Evolutionary conservation across 2,329 filamentous ascomycete species (phyloP).

Genomic region (Xenoacremonium recifei): DNA sequence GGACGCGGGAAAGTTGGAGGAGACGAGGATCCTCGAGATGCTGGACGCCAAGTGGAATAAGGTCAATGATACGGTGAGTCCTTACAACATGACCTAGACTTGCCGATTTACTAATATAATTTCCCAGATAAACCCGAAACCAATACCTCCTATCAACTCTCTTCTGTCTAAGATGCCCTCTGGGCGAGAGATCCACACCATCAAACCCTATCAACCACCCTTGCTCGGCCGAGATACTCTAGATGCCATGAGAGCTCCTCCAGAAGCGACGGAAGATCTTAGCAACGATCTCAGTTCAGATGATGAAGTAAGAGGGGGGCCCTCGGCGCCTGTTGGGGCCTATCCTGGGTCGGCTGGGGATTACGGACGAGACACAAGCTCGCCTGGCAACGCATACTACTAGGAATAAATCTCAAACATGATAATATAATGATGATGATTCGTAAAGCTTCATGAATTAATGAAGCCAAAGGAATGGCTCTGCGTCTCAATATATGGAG

Average conservation of each 20-base stretch:
- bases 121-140: constrained; percentile 78
- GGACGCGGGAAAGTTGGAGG: constrained; percentile 82
- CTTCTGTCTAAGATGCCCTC: constrained; percentile 80
- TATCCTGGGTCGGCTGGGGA: constrained; percentile 48
- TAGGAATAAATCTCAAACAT: too few species aligned
- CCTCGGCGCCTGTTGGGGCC: constrained; percentile 41
- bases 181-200: constrained; percentile 78
- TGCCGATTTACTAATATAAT: constrained; percentile 5
- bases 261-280: constrained; percentile 33
- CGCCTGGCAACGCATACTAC: constrained; percentile 39
- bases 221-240: constrained; percentile 64
- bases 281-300: constrained; percentile 37
- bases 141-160: constrained; percentile 68
- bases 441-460: too few species aligned
- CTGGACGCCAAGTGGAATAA: constrained; percentile 86
- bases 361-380: constrained; percentile 30
- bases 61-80: constrained; percentile 82
- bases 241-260: constrained; percentile 52
- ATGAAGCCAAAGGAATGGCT: too few species aligned
- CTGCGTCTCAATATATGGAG: too few species aligned
- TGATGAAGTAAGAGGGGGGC: constrained; percentile 31
- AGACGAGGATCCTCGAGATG: constrained; percentile 82
- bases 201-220: constrained; percentile 67
- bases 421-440: too few species aligned
- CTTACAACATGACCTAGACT: fast-evolving